Evolutionary conservation across 148 eudicot genomes (phyloP), one percentile per base, ranked within the genome.

Genomic region (Fagopyrum homotropicum): DNA sequence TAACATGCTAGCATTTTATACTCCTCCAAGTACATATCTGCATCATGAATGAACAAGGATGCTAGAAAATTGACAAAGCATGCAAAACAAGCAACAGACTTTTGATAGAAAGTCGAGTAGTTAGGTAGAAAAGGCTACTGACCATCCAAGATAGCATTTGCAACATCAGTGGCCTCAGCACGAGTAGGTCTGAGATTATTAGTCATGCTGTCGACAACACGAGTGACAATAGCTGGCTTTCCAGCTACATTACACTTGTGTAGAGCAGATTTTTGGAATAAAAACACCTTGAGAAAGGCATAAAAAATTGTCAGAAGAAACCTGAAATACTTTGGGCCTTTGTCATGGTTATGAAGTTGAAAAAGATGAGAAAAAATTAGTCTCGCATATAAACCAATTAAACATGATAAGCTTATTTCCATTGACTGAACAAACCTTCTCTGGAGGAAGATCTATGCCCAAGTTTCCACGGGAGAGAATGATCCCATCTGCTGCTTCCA

Each of bases 121-220:
- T 14, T 66, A 40, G 16, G 71, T 66, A 66, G 9, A 56, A 77
- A 68, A 64, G 26, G 73, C 14, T 19, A 69, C 84, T 72, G 50
- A 94, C 98, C 98, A 81, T 94, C 98, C 80, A 94, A 79, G 29
- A 94, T 95, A 79, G 97, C 98, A 84, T 94, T 94, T 74, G 98
- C 98, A 73, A 94, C 98, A 87, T 94, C 98, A 79, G 98, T 94
- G 68, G 97, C 98, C 85, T 91, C 97, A n/a, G 98, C 98, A 80
- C 98, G 96, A 79, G 98, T 94, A 70, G 98, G 98, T 61, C 98
- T 87, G 68, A 94, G 93, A 82, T 91, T 94, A 80, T 89, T 89
- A 73, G 97, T 94, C 98, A 94, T 94, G 72, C 98, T 94, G 85
- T 94, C 98, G 59, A 94, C 98, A 78, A 94, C 98, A 75, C 97